These are phyloP conservation scores for Cryptococcus maquisensis DNA, from an alignment of 1,284 basidiomycete genomes.

Conservation along the genomic window DNA sequence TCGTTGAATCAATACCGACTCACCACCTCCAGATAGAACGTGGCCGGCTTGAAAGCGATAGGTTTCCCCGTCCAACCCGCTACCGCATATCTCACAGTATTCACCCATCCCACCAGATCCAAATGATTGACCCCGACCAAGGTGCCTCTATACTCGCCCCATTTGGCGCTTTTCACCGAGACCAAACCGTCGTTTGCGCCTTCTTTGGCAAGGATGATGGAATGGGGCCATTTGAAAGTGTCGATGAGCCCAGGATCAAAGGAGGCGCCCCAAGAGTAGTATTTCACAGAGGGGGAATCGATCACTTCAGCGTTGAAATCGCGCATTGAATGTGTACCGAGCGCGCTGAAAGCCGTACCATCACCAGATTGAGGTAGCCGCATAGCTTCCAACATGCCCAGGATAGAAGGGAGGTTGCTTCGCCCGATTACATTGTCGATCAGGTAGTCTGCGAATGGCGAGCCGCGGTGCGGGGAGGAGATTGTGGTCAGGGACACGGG, in stretches of 20 bases:
- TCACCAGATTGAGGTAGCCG: conserved; percentile 79
- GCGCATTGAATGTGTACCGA: conserved; percentile 80
- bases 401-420: conserved; percentile 48
- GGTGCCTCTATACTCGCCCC: conserved; percentile 74
- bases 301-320: conserved; percentile 81
- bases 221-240: conserved; percentile 79
- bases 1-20: conserved; percentile 13
- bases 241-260: conserved; percentile 84
- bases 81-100: conserved; percentile 67
- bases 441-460: conserved; percentile 89
- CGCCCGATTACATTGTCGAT: conserved; percentile 70
- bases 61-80: conserved; percentile 80
- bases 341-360: conserved; percentile 81
- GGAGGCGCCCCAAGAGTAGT: conserved; percentile 88
- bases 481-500: conserved; percentile 88
- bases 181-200: conserved; percentile 94
- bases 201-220: conserved; percentile 78
- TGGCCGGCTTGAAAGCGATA: conserved; percentile 80
- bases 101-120: conserved; percentile 64
- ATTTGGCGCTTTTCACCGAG: conserved; percentile 77
- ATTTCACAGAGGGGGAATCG: conserved; percentile 69
- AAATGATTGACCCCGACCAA: conserved; percentile 86
- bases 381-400: conserved; percentile 57
- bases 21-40: conserved; percentile 77
- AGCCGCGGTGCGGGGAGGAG: conserved; percentile 83